Evolutionary conservation across 306 rosid species (phyloP).

Genomic region (Betula pendula): DNA sequence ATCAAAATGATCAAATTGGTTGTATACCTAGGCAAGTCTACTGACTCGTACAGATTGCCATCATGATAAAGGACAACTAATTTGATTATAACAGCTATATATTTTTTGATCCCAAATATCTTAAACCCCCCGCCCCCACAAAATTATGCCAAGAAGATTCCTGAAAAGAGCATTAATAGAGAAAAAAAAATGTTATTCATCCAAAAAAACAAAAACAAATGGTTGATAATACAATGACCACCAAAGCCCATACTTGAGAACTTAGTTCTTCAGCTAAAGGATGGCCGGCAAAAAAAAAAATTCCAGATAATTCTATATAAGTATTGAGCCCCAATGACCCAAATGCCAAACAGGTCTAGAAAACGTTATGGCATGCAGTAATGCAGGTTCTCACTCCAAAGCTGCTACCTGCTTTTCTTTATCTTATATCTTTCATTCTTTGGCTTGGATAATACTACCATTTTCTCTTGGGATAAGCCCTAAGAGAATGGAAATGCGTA

Average conservation of each 20-base stretch:
- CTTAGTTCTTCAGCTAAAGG: neutral
- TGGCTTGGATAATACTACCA: neutral
- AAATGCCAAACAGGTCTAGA: neutral
- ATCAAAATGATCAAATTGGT: no score
- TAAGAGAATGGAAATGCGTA: neutral
- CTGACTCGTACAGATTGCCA: no score
- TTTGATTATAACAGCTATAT: no score
- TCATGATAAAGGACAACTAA: no score
- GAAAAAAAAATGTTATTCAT: no score
- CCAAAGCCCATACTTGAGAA: neutral
- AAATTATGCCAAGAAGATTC: no score
- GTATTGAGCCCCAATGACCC: neutral
- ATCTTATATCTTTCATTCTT: neutral
- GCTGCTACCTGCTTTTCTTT: neutral
- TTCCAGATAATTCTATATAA: neutral
- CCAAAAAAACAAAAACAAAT: no score
- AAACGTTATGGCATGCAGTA: neutral
- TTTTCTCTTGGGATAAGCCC: neutral
- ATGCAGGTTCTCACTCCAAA: neutral
- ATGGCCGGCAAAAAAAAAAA: neutral
- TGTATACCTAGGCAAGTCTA: no score
- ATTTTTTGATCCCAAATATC: no score
- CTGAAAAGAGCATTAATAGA: no score
- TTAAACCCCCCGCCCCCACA: no score
- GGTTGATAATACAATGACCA: no score